These are phyloP conservation scores for Pseudovirgaria hyperparasitica DNA, from an alignment of 2,329 filamentous ascomycete species.

Conservation along the genomic window DNA sequence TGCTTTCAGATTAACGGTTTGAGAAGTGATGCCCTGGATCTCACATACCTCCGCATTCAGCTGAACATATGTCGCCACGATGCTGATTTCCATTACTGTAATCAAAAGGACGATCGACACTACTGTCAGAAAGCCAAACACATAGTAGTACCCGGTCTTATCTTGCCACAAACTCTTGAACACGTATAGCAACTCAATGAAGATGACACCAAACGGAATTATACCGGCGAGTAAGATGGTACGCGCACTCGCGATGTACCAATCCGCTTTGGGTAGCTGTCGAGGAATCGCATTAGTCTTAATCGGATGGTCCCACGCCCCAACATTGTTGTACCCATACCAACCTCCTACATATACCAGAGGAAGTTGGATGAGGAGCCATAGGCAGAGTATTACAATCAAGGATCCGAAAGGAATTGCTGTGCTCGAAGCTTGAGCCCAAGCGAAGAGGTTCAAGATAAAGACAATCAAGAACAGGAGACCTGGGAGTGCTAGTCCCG, in stretches of 20 bases:
- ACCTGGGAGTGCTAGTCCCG: slow-evolving; percentile 67
- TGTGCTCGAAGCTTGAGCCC: slow-evolving; percentile 79
- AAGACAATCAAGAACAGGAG: slow-evolving; percentile 64
- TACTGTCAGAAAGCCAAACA: slow-evolving; percentile 73
- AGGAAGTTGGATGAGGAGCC: slow-evolving; percentile 76
- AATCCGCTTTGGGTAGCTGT: slow-evolving; percentile 61
- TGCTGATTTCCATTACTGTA: slow-evolving; percentile 69
- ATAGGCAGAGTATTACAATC: slow-evolving; percentile 58
- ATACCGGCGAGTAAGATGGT: slow-evolving; percentile 61
- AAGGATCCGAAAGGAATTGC: slow-evolving; percentile 75
- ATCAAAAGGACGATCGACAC: slow-evolving; percentile 60
- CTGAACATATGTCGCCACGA: slow-evolving; percentile 72
- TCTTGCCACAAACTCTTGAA: slow-evolving; percentile 84
- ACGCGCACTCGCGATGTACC: slow-evolving; percentile 56
- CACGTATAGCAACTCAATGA: slow-evolving; percentile 76
- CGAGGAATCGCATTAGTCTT: slow-evolving; percentile 60
- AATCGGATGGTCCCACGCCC: slow-evolving; percentile 69
- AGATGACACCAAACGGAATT: slow-evolving; percentile 75
- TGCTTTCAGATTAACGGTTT: slow-evolving; percentile 15
- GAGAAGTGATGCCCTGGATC: no score
- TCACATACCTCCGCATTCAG: slow-evolving; percentile 58
- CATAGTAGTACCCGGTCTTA: slow-evolving; percentile 84
- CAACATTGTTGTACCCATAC: slow-evolving; percentile 56
- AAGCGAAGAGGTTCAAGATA: slow-evolving; percentile 77
- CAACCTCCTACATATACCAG: slow-evolving; percentile 72